Base-by-base conservation (phyloP, 106 monocot genomes). In the Dioscorea alata region DNA sequence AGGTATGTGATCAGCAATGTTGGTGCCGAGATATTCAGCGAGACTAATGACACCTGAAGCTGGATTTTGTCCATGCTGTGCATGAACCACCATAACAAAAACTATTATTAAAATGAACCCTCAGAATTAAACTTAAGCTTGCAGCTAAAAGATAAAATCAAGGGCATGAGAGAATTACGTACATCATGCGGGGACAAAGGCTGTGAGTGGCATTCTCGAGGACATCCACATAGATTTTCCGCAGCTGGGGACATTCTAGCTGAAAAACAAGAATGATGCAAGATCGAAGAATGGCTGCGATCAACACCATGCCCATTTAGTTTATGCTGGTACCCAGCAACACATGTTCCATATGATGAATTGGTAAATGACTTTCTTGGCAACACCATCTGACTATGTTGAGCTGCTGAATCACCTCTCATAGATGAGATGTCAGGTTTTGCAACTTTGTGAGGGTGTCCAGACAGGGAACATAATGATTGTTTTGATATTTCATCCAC, bases 121-220 rank as follows among this genome's bases (percentile, higher is more conserved):
- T 13, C 13, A 15, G 54, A 4, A 19, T 10, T 42, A 42, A 42
- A 42, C 6, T 42, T 42, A 8, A 42, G 42, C 42, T 42, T 8
- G 42, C 42, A 3, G 42, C 42, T 8, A 42, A 42, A 42, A 42
- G 42, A 42, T 42, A 42, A 42, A 42, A 42, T 6, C 42, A 42
- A 42, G 42, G 6, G 42, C 42, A 42, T 42, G 42, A 42, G 42
- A 42, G 6, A 42, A 42, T 69, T 85, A 89, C 97, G 76, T 85
- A 89, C 97, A 78, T 86, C 84, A 19, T 78, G 69, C 65, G 70
- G 83, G 49, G 78, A 83, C 28, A 92, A 75, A 64, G 92, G 92
- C 72, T 97, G 86, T 53, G 96, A 97, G 57, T 96, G 80, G 54
- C 74, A 89, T 17, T 75, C 66, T 18, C 73, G 72, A 62, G 92